Evolutionary conservation across 2,329 filamentous ascomycete genomes (phyloP), one percentile per base, ranked within the genome.

Genomic region (Cercospora zeina): DNA sequence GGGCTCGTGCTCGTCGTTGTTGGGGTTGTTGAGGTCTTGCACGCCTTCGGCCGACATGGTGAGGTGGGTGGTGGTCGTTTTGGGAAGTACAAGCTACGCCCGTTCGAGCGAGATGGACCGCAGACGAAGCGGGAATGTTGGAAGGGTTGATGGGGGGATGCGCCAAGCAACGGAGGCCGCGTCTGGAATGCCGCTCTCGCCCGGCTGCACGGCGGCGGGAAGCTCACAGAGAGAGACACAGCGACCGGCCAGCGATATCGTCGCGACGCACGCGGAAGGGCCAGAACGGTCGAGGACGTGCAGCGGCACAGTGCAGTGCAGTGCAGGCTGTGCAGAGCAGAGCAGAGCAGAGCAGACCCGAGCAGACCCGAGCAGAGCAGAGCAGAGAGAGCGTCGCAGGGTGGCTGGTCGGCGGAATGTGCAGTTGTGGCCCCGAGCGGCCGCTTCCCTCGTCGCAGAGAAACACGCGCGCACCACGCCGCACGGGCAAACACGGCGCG

Each of bases 1-100:
- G 69, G 79, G 77, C 70, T 79, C 78, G 64, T 78, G 77, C 61
- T 65, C 62, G 61, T 68, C 64, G 59, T 62, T 59, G 36, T 65
- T 67, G 61, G 37, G 62, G 62, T 31, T 45, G 54, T 57, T 31
- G 24, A 55, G 14, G 54, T 57, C 54, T 57, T 57, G 54, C 30
- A 53, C 49, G 13, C 54, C 54, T 56, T 56, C 54, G 54, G 54
- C 54, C 34, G 54, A 56, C 54, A 56, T 56, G 54, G 37, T 56
- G 54, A 42, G 33, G 54, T 56, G 36, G 37, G 54, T 39, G 19
- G 36, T 56, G n/a, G 54, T 42, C 54, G 54, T 45, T 39, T 39
- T 42, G 21, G 54, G 37, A 45, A 39, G 54, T 45, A 53, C 27
- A 34, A 42, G 54, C 54, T 56, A 56, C 31, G 36, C 54, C 54